Conservation (phyloP, 169 alveolate species). For the Toxoplasma gondii region DNA sequence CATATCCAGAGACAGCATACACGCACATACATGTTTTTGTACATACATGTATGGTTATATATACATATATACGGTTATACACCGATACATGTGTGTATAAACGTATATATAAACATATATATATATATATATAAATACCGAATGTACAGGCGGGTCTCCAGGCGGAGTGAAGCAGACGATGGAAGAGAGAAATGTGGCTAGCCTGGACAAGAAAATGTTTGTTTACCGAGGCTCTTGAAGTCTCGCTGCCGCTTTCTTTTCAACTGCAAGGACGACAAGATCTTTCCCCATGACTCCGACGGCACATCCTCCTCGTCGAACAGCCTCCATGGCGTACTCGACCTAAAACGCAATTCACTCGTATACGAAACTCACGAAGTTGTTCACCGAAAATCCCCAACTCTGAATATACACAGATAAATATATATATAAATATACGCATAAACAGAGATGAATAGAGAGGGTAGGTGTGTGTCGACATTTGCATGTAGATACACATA, state of each 20-base stretch:
- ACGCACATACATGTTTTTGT: not conserved
- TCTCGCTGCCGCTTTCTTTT: slow-evolving; percentile 94
- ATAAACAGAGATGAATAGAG: not conserved
- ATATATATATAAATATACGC: no score
- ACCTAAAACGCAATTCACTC: slow-evolving; percentile 72
- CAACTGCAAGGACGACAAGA: slow-evolving; percentile 97
- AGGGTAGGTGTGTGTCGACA: not conserved
- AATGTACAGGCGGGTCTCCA: no score
- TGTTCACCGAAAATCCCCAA: not conserved
- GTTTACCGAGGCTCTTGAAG: slow-evolving; percentile 92
- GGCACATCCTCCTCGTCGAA: slow-evolving; percentile 95
- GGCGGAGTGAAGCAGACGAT: no score
- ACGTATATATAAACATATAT: not conserved
- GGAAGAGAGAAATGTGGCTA: no score
- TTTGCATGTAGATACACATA: no score
- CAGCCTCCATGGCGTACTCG: slow-evolving; percentile 99
- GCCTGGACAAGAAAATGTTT: not conserved
- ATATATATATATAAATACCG: not conserved
- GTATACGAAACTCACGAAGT: not conserved
- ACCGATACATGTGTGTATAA: not conserved
- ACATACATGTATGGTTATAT: no score
- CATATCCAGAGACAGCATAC: no score
- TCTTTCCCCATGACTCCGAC: slow-evolving; percentile 96
- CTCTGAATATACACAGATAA: not conserved
- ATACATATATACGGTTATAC: no score